Base-by-base conservation (phyloP, 495 filamentous ascomycete species). In the Neurospora terricola region DNA sequence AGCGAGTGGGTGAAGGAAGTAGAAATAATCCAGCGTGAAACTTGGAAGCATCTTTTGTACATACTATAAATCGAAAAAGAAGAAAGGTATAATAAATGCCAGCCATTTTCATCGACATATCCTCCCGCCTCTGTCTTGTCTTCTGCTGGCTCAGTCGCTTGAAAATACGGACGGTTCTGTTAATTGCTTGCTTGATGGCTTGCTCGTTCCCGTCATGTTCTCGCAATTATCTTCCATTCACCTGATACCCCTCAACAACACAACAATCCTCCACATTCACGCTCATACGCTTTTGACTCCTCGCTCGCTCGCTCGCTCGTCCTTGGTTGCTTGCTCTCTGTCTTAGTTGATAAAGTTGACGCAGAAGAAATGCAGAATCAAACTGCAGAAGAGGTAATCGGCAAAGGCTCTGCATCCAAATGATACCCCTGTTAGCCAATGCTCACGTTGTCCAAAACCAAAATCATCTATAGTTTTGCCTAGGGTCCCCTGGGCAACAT, bases 291-390 rank as follows among this genome's bases (percentile, higher is more conserved):
- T 69, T 70, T 74, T 76, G 34, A 27, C 54, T 38, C 48, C 39
- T 73, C 27, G 69, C 37, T 69, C 16, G 5, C 5, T 40, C 38
- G 27, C 10, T 38, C 30, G 27, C 2, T 39, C 42, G 7, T 48
- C 18, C 45, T 37, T 27, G 4, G n/a, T 12, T 68, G n/a, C 9
- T 11, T n/a, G n/a, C 16, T 23, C 43, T 36, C n/a, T 4, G 30
- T 68, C 76, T 83, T 84, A 98, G 87, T 99, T 99, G 85, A 99
- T 98, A 81, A 99, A 99, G 86, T 99, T 98, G 77, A 98, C 91
- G 83, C 96, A 99, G 87, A 99, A 98, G 86, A 98, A 97, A 86
- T 99, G 96, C 82, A 99, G 83, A 78, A 99, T 92, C 81, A 99
- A 78, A 80, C 94, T 97, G 78, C 94, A 94, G 72, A 98, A 93